Percentiles rank a stretch among this genome's conserved stretches.
These are phyloP conservation scores for Aspergillus alliaceus DNA, from an alignment of 2,329 filamentous ascomycete species.

Conservation along the genomic window DNA sequence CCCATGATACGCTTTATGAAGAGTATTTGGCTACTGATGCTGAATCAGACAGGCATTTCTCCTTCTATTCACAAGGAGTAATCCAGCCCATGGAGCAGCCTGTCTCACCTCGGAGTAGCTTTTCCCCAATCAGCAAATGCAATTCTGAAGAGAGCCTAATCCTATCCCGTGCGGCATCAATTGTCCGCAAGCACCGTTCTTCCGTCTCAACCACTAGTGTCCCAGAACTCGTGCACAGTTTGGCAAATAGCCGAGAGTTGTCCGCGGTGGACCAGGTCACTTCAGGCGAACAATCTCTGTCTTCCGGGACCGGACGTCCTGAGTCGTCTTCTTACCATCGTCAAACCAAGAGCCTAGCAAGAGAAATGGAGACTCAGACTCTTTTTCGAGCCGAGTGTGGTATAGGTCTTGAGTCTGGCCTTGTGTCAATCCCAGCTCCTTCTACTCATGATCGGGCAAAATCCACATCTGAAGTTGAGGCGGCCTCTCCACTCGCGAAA, in stretches of 20 bases:
- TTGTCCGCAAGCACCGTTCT: constrained; percentile 48
- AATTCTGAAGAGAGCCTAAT: constrained; percentile 59
- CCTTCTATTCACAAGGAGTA: constrained; percentile 43
- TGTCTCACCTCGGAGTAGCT: constrained; percentile 49
- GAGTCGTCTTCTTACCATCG: constrained; percentile 32
- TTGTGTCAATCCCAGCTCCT: constrained; percentile 18
- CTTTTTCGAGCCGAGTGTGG: constrained; percentile 29
- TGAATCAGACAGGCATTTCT: constrained; percentile 49
- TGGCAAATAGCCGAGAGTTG: constrained; percentile 42
- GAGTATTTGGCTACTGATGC: constrained; percentile 46
- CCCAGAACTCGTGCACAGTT: constrained; percentile 45
- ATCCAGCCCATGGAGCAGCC: constrained; percentile 41
- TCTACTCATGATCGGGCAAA: constrained; percentile 37
- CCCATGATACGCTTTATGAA: constrained; percentile 37
- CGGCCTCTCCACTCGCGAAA: constrained; percentile 14
- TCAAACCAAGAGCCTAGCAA: constrained; percentile 39
- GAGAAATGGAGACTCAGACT: constrained; percentile 31
- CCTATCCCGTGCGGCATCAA: constrained; percentile 50
- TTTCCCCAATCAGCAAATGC: constrained; percentile 55
- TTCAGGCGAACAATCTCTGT: constrained; percentile 20
- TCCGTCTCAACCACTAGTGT: constrained; percentile 47
- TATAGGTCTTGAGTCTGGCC: constrained; percentile 27
- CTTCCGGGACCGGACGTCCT: constrained; percentile 14
- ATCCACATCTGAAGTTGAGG: constrained; percentile 36
- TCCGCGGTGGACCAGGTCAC: constrained; percentile 25